These are phyloP conservation scores for Termitomyces titanicus DNA, from an alignment of 768 basidiomycete species.

Conservation along the genomic window DNA sequence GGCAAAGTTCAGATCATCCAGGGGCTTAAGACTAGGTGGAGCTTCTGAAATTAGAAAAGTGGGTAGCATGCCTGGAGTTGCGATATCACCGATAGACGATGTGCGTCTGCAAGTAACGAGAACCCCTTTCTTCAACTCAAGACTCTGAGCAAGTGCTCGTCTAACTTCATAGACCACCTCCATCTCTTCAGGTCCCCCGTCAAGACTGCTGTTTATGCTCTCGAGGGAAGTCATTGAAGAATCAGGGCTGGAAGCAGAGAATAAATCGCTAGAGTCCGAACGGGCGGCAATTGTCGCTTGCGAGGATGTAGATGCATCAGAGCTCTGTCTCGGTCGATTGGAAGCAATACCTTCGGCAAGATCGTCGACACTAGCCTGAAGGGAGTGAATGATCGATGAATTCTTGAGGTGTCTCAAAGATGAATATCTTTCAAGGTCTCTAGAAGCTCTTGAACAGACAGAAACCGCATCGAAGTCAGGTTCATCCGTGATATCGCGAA, in stretches of 20 bases:
- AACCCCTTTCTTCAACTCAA: slow-evolving; percentile 47
- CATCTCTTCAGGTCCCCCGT: slow-evolving; percentile 18
- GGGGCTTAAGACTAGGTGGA: slow-evolving; percentile 2
- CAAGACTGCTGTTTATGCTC: slow-evolving; percentile 17
- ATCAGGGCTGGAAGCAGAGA: slow-evolving; percentile 12
- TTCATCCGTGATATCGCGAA: slow-evolving; percentile 7
- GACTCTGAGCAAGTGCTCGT: slow-evolving; percentile 45
- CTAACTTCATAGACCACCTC: slow-evolving; percentile 39
- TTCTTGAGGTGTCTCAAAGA: slow-evolving; percentile 11
- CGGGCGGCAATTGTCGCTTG: slow-evolving; percentile 22
- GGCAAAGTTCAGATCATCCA: slow-evolving; percentile 5
- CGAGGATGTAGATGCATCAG: slow-evolving; percentile 29
- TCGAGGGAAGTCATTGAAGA: slow-evolving; percentile 21
- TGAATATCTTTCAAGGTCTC: not conserved
- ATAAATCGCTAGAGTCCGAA: slow-evolving; percentile 17
- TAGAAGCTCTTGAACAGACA: not conserved
- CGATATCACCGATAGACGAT: slow-evolving; percentile 5
- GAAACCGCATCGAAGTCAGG: not conserved
- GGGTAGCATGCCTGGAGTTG: slow-evolving; percentile 12
- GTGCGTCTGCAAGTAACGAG: slow-evolving; percentile 31
- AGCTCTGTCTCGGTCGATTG: slow-evolving; percentile 24
- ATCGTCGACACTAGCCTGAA: slow-evolving; percentile 21
- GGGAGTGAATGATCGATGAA: slow-evolving; percentile 14
- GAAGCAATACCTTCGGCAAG: slow-evolving; percentile 14
- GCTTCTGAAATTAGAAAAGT: slow-evolving; percentile 21